phyloP scores from a whole-genome alignment of 2,329 filamentous ascomycete genomes.

The Aspergillus fischeri region DNA sequence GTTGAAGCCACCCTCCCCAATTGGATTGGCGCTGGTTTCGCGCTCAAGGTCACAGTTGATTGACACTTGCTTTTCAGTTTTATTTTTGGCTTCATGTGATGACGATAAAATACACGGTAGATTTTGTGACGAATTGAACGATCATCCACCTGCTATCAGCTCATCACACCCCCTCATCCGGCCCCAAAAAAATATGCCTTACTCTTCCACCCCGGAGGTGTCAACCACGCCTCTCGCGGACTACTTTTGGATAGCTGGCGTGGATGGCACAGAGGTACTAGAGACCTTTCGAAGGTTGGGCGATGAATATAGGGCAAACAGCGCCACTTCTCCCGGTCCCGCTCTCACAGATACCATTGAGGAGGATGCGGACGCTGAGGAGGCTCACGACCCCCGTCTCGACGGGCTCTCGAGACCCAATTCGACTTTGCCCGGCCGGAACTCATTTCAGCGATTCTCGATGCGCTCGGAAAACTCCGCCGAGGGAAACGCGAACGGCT shows the following conservation, averaged over 20 bases:
- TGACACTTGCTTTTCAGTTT: conserved; percentile 8
- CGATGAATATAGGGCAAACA: conserved; percentile 39
- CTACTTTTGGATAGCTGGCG: conserved; percentile 61
- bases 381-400: conserved; percentile 35
- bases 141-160: neutral
- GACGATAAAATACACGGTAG: neutral
- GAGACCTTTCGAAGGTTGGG: conserved; percentile 41
- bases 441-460: conserved; percentile 42
- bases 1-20: conserved; percentile 6
- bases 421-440: conserved; percentile 29
- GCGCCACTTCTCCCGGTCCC: conserved; percentile 31
- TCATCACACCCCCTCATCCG: conserved; percentile 12
- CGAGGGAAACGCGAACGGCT: conserved; percentile 39
- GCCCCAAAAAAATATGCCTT: conserved; percentile 25
- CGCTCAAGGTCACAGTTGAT: conserved; percentile 4
- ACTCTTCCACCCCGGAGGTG: conserved; percentile 33
- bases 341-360: conserved; percentile 56
- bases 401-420: conserved; percentile 39
- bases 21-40: conserved; percentile 14
- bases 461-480: conserved; percentile 47
- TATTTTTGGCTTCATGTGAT: neutral
- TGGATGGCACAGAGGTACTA: conserved; percentile 45
- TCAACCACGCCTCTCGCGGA: conserved; percentile 57
- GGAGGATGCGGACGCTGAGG: conserved; percentile 56
- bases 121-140: conserved; percentile 22